Base-by-base conservation (phyloP, 129 eudicot genomes). In the Dittrichia graveolens region DNA sequence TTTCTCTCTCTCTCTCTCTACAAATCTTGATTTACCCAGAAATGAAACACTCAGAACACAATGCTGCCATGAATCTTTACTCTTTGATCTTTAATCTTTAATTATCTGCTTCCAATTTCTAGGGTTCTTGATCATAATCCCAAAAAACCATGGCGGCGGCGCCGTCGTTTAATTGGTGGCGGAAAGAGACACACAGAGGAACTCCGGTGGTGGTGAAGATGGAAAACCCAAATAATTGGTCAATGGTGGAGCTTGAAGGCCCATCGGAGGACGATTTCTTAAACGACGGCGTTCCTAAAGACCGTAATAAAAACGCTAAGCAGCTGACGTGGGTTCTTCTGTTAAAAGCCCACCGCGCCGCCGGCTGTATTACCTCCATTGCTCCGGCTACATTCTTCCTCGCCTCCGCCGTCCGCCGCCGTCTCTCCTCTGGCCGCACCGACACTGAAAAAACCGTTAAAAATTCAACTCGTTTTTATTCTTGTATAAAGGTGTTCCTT, bases 321-420 rank as follows among this genome's bases (percentile, higher is more conserved):
- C 98, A 92, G 82, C 85, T 92, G 7, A 92, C 98, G 1, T 92
- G 98, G 98, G 98, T 92, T 49, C 85, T 92, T 16, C 89, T 92
- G 14, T 67, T 92, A 2, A 89, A 87, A 63, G 98, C 96, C 78
- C 96, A 92, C 81, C 86, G 83, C 18, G 98, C 98, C 49, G 98
- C 98, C 31, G 98, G 98, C 48, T 89, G 96, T 39, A 65, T 92
- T 42, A 76, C 95, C 79, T 89, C 98, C 85, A 80, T 89, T 40
- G 98, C 95, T 65, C 71, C 97, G 73, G 90, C 97, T 15, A 79
- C 81, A 44, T 62, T 88, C 85, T 71, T 83, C 61, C 76, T 91
- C 46, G 86, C 86, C 67, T 65, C 96, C 74, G 87, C 85, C 80
- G 87, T 92, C 8, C 96, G 96, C 76, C 98, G 96, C 83, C 96